Evolutionary conservation across 768 basidiomycete species (phyloP).

Genomic region (Mrakia hoshinonis): DNA sequence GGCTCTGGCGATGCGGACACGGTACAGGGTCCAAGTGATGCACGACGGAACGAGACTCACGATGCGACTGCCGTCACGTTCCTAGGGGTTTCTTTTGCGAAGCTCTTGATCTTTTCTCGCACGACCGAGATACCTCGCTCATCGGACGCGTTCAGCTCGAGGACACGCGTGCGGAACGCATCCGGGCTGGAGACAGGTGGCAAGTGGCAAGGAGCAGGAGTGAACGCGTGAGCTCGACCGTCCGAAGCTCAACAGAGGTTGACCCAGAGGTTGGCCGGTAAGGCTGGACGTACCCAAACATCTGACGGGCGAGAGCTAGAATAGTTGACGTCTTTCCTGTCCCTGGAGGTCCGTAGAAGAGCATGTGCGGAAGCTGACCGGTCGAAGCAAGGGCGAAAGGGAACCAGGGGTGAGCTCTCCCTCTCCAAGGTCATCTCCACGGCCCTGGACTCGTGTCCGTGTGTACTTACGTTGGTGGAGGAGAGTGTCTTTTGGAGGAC

Average conservation of each 20-base stretch:
- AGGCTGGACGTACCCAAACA: conserved; percentile 65
- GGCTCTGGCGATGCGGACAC: too few relatives aligned
- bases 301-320: conserved; percentile 80
- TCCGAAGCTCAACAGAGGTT: background rate
- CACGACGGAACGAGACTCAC: conserved; percentile 38
- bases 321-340: conserved; percentile 99
- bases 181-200: conserved; percentile 70
- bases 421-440: too few relatives aligned
- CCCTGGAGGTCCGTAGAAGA: conserved; percentile 98
- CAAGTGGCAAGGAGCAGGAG: background rate
- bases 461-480: conserved; percentile 68
- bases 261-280: background rate
- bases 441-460: too few relatives aligned
- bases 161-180: conserved; percentile 80
- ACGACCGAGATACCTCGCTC: conserved; percentile 96
- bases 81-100: conserved; percentile 53
- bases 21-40: too few relatives aligned
- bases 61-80: conserved; percentile 36
- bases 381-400: background rate
- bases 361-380: conserved; percentile 86
- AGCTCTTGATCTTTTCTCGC: conserved; percentile 96
- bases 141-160: conserved; percentile 97
- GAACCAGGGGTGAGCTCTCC: conserved; percentile 4
- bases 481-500: conserved; percentile 83
- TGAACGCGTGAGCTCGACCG: background rate